Conservation (phyloP, 2,329 filamentous ascomycete species). For the Claviceps sp. region DNA sequence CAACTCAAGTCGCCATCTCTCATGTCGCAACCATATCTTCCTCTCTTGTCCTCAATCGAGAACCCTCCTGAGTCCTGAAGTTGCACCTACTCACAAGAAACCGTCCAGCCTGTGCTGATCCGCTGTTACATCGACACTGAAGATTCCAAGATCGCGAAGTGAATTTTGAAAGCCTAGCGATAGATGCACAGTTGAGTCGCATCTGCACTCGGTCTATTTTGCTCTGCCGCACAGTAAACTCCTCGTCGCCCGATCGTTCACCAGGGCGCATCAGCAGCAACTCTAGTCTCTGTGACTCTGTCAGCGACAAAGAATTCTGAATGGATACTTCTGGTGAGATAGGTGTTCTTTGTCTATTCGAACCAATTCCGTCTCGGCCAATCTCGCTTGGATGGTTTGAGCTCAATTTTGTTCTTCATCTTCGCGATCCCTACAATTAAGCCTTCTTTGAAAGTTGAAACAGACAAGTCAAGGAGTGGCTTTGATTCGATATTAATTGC, state of each 20-base stretch:
- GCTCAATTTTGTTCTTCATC: neutral
- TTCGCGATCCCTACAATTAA: too few relatives aligned
- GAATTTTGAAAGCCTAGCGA: too few relatives aligned
- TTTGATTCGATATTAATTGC: neutral
- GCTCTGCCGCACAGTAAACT: too few relatives aligned
- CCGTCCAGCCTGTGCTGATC: too few relatives aligned
- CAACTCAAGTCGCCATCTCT: neutral
- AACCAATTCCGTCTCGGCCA: neutral
- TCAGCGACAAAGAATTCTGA: neutral
- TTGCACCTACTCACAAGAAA: too few relatives aligned
- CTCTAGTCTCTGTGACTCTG: neutral
- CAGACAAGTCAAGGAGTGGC: neutral
- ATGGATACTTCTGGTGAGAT: neutral
- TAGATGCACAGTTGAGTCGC: too few relatives aligned
- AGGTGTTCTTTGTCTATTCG: neutral
- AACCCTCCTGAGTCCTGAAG: neutral
- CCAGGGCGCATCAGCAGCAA: neutral
- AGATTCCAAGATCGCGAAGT: too few relatives aligned
- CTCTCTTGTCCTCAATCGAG: neutral
- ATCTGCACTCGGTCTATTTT: too few relatives aligned
- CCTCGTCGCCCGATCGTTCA: too few relatives aligned
- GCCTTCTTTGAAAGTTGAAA: too few relatives aligned
- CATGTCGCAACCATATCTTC: neutral
- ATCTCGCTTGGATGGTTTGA: neutral
- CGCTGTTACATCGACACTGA: too few relatives aligned